Conservation (phyloP, 2,329 filamentous ascomycete genomes). For the Metarhizium robertsii region DNA sequence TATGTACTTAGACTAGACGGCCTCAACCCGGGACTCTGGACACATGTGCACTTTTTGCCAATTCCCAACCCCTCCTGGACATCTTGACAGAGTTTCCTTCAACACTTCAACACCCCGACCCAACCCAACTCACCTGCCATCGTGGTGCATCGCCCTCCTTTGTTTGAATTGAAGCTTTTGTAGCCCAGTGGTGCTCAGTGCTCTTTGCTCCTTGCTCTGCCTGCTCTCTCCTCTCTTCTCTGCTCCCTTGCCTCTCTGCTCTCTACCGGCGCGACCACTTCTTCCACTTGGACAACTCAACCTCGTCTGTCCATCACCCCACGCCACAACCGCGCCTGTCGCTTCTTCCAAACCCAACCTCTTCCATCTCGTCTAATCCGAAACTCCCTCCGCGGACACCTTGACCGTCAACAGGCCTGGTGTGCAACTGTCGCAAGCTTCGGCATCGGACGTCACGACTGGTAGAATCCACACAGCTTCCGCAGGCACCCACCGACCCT, state of each 20-base stretch:
- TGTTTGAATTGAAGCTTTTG: background rate
- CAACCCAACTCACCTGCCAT: no score
- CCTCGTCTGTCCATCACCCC: background rate
- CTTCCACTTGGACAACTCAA: background rate
- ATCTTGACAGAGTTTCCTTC: background rate
- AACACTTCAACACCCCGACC: background rate
- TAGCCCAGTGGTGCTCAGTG: background rate
- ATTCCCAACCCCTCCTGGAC: background rate
- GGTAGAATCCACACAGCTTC: background rate
- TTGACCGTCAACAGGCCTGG: background rate
- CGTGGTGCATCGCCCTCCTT: background rate
- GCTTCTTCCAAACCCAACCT: slow-evolving; percentile 4
- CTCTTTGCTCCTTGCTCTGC: background rate
- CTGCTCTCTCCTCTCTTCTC: background rate
- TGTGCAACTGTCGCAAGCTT: background rate
- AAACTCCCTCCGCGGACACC: background rate
- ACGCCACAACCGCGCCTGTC: background rate
- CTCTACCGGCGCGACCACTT: background rate
- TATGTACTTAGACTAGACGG: background rate
- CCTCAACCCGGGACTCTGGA: background rate
- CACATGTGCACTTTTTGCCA: background rate
- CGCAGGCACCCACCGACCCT: slow-evolving; percentile 2
- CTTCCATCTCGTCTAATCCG: background rate
- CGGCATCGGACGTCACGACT: background rate
- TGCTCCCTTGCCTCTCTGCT: background rate